phyloP scores from a whole-genome alignment of 1,284 basidiomycete species.

The Inonotus hispidus region DNA sequence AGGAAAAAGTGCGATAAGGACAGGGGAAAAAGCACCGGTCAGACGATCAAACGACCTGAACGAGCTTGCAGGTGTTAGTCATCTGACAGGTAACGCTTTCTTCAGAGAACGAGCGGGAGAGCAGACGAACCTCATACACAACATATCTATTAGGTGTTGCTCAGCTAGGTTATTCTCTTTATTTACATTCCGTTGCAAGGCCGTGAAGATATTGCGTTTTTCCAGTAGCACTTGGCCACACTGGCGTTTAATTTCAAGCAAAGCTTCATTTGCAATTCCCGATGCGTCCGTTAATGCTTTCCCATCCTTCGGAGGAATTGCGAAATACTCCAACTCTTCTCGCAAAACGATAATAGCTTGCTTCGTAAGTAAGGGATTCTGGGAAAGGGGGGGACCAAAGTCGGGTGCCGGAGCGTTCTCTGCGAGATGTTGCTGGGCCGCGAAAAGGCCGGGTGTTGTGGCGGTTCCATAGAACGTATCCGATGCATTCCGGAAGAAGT shows the following conservation, averaged over 20 bases:
- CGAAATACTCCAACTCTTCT: conserved; percentile 98
- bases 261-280: conserved; percentile 71
- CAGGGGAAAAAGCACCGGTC: background rate
- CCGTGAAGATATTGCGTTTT: conserved; percentile 93
- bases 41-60: background rate
- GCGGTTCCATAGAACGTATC: conserved; percentile 90
- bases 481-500: conserved; percentile 86
- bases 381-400: conserved; percentile 57
- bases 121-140: conserved; percentile 88
- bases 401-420: conserved; percentile 56
- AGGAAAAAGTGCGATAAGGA: background rate
- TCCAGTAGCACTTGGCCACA: conserved; percentile 88
- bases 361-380: conserved; percentile 91
- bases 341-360: conserved; percentile 98
- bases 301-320: conserved; percentile 77
- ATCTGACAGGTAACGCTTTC: conserved; percentile 13
- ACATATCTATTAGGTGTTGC: conserved; percentile 99
- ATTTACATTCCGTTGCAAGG: conserved; percentile 96
- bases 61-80: background rate
- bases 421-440: conserved; percentile 75
- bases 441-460: conserved; percentile 66
- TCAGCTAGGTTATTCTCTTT: conserved; percentile 99
- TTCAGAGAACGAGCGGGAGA: background rate
- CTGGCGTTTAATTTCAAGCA: conserved; percentile 74
- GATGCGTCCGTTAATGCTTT: conserved; percentile 63